Evolutionary conservation across 805 yeast species (phyloP).

Genomic region (Kluyveromyces starmeri): DNA sequence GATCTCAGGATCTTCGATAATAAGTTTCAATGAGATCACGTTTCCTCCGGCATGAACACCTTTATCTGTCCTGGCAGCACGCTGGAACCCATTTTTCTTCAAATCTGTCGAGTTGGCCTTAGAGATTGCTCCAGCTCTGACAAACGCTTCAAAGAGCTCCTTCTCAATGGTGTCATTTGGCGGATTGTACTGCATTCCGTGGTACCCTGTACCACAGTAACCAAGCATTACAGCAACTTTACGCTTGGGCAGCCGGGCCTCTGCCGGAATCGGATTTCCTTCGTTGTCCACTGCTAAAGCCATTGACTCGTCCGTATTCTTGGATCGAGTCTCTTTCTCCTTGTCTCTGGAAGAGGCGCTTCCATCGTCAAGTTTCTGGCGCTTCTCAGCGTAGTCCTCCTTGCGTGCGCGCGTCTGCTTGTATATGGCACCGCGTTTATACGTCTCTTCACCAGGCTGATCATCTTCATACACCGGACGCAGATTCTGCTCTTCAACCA

Average conservation of each 20-base stretch:
- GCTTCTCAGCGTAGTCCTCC: slow-evolving; percentile 13
- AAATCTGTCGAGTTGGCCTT: slow-evolving; percentile 80
- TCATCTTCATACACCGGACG: slow-evolving; percentile 27
- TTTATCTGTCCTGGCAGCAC: slow-evolving; percentile 86
- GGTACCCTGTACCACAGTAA: slow-evolving; percentile 93
- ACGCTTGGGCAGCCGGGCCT: slow-evolving; percentile 66
- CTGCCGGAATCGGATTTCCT: slow-evolving; percentile 53
- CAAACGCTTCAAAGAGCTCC: slow-evolving; percentile 73
- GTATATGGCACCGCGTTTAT: slow-evolving; percentile 35
- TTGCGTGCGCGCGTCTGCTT: slow-evolving; percentile 28
- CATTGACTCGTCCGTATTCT: slow-evolving; percentile 15
- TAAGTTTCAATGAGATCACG: slow-evolving; percentile 74
- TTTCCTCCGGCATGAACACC: slow-evolving; percentile 98
- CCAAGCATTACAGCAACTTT: slow-evolving; percentile 89
- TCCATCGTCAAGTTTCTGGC: not conserved
- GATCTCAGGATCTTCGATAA: slow-evolving; percentile 65
- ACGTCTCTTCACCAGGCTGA: slow-evolving; percentile 32
- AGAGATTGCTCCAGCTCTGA: slow-evolving; percentile 82
- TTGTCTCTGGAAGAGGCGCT: slow-evolving; percentile 7
- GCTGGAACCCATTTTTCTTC: slow-evolving; percentile 78
- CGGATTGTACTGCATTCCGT: slow-evolving; percentile 92
- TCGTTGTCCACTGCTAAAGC: slow-evolving; percentile 40
- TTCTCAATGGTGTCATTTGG: slow-evolving; percentile 86
- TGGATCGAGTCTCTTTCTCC: slow-evolving; percentile 12
- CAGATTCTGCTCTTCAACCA: slow-evolving; percentile 10